A percentile compares a stretch with the other conserved stretches of the same genome.
phyloP scores from a whole-genome alignment of 306 rosid species.

The Oxytropis ochrocephala region DNA sequence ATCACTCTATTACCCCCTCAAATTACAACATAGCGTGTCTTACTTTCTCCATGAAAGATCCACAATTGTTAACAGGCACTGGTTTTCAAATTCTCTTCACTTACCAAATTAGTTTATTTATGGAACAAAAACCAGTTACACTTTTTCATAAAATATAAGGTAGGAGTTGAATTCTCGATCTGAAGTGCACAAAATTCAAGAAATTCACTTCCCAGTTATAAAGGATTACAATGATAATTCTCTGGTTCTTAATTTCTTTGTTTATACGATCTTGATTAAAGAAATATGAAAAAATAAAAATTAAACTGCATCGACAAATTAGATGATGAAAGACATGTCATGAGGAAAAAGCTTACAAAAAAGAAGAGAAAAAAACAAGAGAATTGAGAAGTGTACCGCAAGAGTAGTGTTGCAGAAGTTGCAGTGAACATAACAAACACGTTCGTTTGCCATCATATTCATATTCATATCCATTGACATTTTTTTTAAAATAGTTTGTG shows the following conservation, averaged over 20 bases:
- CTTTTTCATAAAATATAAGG: conserved; percentile 48
- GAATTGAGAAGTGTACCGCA: conserved; percentile 70
- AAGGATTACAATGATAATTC: conserved; percentile 1
- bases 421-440: conserved; percentile 99
- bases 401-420: conserved; percentile 99
- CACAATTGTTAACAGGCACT: neutral
- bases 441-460: conserved; percentile 80
- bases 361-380: conserved; percentile 18
- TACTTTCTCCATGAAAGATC: conserved; percentile 16
- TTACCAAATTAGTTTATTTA: neutral
- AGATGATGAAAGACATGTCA: conserved; percentile 34
- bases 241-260: neutral
- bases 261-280: conserved; percentile 16
- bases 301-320: conserved; percentile 19
- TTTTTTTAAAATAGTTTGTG: neutral
- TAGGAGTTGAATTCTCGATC: conserved; percentile 9
- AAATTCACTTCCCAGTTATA: conserved; percentile 14
- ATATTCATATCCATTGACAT: conserved; percentile 66
- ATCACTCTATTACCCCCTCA: neutral
- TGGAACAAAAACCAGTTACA: conserved; percentile 28
- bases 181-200: conserved; percentile 8
- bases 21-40: neutral
- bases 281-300: neutral
- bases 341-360: neutral
- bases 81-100: neutral